Evolutionary conservation across 371 early-diverging fungal species (phyloP).

Genomic region (Mortierella sp.): DNA sequence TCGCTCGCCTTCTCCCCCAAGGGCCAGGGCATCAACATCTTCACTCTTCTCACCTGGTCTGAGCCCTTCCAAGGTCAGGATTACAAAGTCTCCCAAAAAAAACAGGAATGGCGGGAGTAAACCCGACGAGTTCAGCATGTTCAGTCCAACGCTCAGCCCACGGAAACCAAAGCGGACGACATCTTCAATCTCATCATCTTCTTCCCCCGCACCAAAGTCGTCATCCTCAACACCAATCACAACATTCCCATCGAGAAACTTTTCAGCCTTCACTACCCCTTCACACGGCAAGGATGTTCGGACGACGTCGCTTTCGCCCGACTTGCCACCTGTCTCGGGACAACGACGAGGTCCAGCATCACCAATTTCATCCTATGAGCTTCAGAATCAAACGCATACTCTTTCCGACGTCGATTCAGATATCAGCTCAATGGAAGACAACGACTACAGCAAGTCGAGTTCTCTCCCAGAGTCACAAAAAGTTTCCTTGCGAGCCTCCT

Average conservation of each 20-base stretch:
- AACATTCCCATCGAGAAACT: neutral
- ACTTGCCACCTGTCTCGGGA: neutral
- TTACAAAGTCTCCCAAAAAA: slow-evolving; percentile 25
- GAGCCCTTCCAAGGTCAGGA: slow-evolving; percentile 29
- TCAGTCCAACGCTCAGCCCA: slow-evolving; percentile 54
- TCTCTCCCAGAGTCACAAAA: neutral
- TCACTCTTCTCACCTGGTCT: slow-evolving; percentile 35
- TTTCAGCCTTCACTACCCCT: neutral
- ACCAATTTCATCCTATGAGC: slow-evolving; percentile 19
- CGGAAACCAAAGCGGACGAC: slow-evolving; percentile 34
- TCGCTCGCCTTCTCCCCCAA: neutral
- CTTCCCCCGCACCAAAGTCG: neutral
- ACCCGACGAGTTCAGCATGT: slow-evolving; percentile 23
- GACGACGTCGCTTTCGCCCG: slow-evolving; percentile 1
- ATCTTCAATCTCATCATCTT: neutral
- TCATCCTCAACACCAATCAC: neutral
- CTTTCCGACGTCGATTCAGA: slow-evolving; percentile 48
- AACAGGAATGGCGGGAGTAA: neutral
- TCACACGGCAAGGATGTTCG: neutral
- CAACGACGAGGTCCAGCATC: slow-evolving; percentile 22
- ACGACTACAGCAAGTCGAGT: neutral
- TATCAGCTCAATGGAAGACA: slow-evolving; percentile 39
- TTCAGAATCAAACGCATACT: slow-evolving; percentile 12
- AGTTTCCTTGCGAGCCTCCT: neutral
- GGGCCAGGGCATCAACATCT: neutral